These are phyloP conservation scores for Marasmius oreades DNA, from an alignment of 1,284 basidiomycete genomes.

Conservation along the genomic window DNA sequence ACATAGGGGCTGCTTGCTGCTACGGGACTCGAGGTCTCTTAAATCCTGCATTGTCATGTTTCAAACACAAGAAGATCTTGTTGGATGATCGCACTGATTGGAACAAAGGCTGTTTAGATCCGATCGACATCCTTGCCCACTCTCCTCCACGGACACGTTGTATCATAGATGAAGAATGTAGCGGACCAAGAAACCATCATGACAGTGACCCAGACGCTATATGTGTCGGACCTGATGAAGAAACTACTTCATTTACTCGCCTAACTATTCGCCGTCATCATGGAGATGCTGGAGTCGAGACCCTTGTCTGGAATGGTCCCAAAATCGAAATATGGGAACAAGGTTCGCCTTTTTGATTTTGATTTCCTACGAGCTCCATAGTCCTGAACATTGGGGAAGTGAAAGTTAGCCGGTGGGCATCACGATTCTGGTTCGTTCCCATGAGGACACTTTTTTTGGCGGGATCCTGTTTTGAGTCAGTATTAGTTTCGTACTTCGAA, in stretches of 20 bases:
- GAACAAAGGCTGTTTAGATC: conserved; percentile 47
- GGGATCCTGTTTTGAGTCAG: conserved; percentile 46
- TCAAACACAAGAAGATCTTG: neutral
- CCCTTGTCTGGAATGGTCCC: conserved; percentile 68
- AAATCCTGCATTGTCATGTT: conserved; percentile 49
- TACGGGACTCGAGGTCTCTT: conserved; percentile 17
- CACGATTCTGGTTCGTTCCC: conserved; percentile 45
- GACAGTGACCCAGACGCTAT: conserved; percentile 9
- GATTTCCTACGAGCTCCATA: neutral
- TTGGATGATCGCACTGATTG: conserved; percentile 3
- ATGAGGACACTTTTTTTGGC: conserved; percentile 35
- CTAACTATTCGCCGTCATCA: conserved; percentile 18
- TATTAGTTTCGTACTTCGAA: conserved; percentile 10
- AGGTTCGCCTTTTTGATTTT: too few relatives aligned
- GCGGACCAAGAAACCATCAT: neutral
- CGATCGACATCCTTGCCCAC: conserved; percentile 44
- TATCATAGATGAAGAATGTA: conserved; percentile 22
- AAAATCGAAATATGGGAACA: conserved; percentile 64
- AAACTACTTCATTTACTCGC: conserved; percentile 45
- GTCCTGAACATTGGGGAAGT: conserved; percentile 38
- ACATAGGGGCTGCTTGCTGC: conserved; percentile 18
- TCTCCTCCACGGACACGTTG: conserved; percentile 18
- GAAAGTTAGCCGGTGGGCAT: conserved; percentile 43
- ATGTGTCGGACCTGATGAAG: conserved; percentile 44
- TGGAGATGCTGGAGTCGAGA: conserved; percentile 22